Evolutionary conservation across 805 yeast species (phyloP).

Genomic region (Metschnikowia corniflorae): DNA sequence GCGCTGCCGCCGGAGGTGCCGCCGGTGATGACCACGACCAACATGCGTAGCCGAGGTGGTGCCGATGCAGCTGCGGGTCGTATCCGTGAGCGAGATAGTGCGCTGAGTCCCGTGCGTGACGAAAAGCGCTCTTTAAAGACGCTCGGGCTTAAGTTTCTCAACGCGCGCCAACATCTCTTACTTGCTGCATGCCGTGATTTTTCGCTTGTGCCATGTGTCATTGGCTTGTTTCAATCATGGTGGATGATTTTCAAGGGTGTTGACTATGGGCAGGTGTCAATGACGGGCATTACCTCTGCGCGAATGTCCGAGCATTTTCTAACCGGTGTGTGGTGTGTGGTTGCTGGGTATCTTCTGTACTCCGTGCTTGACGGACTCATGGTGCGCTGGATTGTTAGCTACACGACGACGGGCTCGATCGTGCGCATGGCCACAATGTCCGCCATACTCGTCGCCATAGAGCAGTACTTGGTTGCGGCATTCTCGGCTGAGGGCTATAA

Average conservation of each 20-base stretch:
- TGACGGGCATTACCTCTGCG: conserved; percentile 46
- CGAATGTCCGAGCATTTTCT: conserved; percentile 74
- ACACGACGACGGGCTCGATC: conserved; percentile 84
- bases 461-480: conserved; percentile 62
- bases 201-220: conserved; percentile 64
- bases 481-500: conserved; percentile 64
- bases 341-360: conserved; percentile 79
- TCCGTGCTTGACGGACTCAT: conserved; percentile 84
- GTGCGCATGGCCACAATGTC: conserved; percentile 83
- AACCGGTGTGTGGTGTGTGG: conserved; percentile 91
- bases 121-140: conserved; percentile 40
- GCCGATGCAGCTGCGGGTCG: conserved; percentile 2
- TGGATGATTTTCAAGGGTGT: conserved; percentile 28
- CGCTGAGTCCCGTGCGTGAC: conserved; percentile 15
- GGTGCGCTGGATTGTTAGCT: conserved; percentile 91
- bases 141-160: conserved; percentile 66
- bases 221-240: conserved; percentile 50
- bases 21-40: conserved; percentile 12
- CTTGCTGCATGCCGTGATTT: conserved; percentile 77
- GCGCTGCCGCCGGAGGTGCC: conserved; percentile 8
- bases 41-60: conserved; percentile 5
- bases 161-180: conserved; percentile 71
- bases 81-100: conserved; percentile 8
- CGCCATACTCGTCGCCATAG: conserved; percentile 63
- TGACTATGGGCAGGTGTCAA: conserved; percentile 14